These are phyloP conservation scores for Berberis vulgaris DNA, from an alignment of 164 flowering plant species.

Conservation along the genomic window DNA sequence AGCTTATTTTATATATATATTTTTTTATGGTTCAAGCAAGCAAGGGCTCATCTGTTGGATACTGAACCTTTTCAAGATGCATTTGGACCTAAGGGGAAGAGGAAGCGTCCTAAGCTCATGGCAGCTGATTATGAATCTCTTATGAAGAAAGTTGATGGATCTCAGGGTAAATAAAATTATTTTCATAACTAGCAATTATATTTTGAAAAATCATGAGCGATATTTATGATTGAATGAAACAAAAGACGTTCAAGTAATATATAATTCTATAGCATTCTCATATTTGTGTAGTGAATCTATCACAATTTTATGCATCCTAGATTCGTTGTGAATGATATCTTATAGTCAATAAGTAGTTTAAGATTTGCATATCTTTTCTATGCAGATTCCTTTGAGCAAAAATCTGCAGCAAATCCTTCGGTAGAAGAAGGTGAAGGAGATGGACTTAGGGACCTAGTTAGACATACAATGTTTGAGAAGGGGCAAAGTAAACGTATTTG, in stretches of 20 bases:
- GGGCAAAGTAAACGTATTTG: constrained; percentile 99
- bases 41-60: constrained; percentile 85
- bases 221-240: too few species aligned
- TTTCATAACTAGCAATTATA: not conserved
- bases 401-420: constrained; percentile 26
- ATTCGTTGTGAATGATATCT: not conserved
- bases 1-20: not conserved
- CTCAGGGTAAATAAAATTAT: constrained; percentile 46
- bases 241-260: too few species aligned
- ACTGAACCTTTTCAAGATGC: constrained; percentile 75
- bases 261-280: too few species aligned
- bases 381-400: constrained; percentile 74
- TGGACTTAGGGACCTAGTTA: constrained; percentile 83
- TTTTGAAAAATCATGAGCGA: too few species aligned
- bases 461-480: constrained; percentile 98
- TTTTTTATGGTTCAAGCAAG: constrained; percentile 41
- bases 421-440: constrained; percentile 58
- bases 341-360: not conserved
- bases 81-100: constrained; percentile 90
- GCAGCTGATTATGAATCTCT: constrained; percentile 81
- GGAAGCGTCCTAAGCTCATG: constrained; percentile 83
- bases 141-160: constrained; percentile 65
- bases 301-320: too few species aligned
- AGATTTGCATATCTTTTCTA: not conserved
- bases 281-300: too few species aligned